Conservation (phyloP, 2,329 filamentous ascomycete genomes). For the Emericellopsis cladophorae region DNA sequence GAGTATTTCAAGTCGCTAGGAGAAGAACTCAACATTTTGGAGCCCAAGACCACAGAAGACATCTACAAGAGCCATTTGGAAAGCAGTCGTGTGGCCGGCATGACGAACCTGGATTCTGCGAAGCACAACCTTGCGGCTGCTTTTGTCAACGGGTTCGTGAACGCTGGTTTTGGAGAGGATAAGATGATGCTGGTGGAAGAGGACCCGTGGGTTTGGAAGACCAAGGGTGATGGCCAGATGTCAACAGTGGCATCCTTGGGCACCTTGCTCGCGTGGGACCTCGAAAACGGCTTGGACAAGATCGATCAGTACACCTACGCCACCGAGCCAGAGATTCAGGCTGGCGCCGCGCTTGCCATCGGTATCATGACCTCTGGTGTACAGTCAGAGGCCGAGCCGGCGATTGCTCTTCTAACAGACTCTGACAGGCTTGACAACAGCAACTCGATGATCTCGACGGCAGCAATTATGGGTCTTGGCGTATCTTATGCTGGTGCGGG, state of each 20-base stretch:
- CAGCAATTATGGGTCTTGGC: constrained; percentile 91
- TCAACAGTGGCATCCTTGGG: constrained; percentile 91
- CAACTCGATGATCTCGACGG: constrained; percentile 64
- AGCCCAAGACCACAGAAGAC: constrained; percentile 93
- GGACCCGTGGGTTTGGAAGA: constrained; percentile 97
- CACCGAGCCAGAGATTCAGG: constrained; percentile 68
- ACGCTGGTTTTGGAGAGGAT: constrained; percentile 88
- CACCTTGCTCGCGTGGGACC: constrained; percentile 85
- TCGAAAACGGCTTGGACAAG: constrained; percentile 82
- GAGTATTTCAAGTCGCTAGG: constrained; percentile 89
- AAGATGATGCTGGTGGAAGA: constrained; percentile 96
- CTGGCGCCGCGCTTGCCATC: constrained; percentile 82
- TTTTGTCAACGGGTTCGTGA: constrained; percentile 95
- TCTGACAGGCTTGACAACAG: constrained; percentile 67
- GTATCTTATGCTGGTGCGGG: constrained; percentile 91
- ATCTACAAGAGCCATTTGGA: constrained; percentile 99
- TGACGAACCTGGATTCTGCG: constrained; percentile 92
- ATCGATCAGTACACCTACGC: constrained; percentile 91
- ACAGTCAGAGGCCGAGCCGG: constrained; percentile 77
- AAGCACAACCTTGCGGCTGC: constrained; percentile 90
- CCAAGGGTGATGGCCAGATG: constrained; percentile 95
- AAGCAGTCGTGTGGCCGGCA: constrained; percentile 80
- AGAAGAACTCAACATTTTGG: constrained; percentile 92
- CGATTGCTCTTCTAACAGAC: constrained; percentile 75
- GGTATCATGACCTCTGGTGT: constrained; percentile 95